Percentiles rank a stretch among this genome's conserved stretches.
Conservation (phyloP, 2,329 filamentous ascomycete genomes). For the Penicillium sp. region DNA sequence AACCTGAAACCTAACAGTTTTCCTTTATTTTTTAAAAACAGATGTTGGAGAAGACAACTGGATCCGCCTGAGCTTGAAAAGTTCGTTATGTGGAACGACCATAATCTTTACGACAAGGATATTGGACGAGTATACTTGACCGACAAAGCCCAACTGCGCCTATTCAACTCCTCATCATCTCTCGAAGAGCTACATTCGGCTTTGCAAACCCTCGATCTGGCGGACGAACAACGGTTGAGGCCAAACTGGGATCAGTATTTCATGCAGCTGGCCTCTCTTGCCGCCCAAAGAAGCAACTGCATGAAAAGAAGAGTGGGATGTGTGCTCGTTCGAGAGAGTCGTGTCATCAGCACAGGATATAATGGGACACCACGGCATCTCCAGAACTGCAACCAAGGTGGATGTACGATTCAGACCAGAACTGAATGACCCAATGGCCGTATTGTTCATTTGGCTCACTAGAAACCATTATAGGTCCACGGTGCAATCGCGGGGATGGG, state of each 20-base stretch:
- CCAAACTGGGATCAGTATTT: constrained; percentile 97
- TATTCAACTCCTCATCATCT: constrained; percentile 79
- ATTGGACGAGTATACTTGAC: constrained; percentile 72
- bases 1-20: not conserved
- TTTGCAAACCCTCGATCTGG: constrained; percentile 71
- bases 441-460: constrained; percentile 7
- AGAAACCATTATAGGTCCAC: constrained; percentile 43
- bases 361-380: constrained; percentile 93
- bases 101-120: constrained; percentile 66
- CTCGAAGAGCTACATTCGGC: constrained; percentile 69
- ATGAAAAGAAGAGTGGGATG: constrained; percentile 97
- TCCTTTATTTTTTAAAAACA: constrained; percentile 18
- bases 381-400: constrained; percentile 87
- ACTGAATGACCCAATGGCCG: not conserved
- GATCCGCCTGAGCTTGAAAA: constrained; percentile 55
- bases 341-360: constrained; percentile 93
- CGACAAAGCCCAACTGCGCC: constrained; percentile 74
- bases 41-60: constrained; percentile 49
- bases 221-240: constrained; percentile 73
- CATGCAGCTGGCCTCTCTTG: constrained; percentile 91
- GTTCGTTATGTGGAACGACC: constrained; percentile 65
- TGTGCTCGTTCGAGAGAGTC: constrained; percentile 78
- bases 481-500: constrained; percentile 75
- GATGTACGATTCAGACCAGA: constrained; percentile 55
- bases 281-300: constrained; percentile 87